Base-by-base conservation (phyloP, 1,284 basidiomycete species). In the Pseudozyma thailandica region DNA sequence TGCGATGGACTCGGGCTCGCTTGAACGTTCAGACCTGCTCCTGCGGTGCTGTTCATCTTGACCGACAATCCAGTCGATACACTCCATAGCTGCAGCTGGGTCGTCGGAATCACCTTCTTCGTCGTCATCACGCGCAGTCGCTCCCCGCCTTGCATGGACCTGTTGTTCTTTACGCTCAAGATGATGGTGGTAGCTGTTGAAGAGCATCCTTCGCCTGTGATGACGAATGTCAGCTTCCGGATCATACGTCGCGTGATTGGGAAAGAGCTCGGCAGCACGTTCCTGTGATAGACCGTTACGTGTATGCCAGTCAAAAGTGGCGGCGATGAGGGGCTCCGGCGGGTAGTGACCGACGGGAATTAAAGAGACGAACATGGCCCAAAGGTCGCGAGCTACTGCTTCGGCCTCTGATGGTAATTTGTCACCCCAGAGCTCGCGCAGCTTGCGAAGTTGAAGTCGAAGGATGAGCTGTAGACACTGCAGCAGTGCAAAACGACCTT, bases 381-480 rank as follows among this genome's bases (percentile, higher is more conserved):
- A 79, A 0, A 78, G 60, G 21, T 79, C 77, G 16, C 75, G 68
- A n/a, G 75, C 74, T 2, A 76, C 52, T 4, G 69, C 60, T 55
- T 79, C 77, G 16, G 74, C 58, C 31, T 72, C 64, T 21, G 37
- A 48, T 0, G 78, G 78, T 23, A 79, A 39, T 23, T 48, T 62
- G 26, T 65, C 56, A 2, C 52, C 55, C 63, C 72, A 74, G 1
- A 62, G 28, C 6, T 62, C 43, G 3, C 53, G 44, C 13, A 80
- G 62, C 10, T 59, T 61, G 12, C 69, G 47, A 21, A 80, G 59
- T 51, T 80, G 78, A 20, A 73, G 58, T 0, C 78, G 65, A 6
- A 80, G 50, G 35, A 77, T 47, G 48, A 77, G 66, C 50, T 80
- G 78, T 28, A 77, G 49, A 26, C 69, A 72, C 26, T 80, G 75